Conservation (phyloP, 1,284 basidiomycete genomes). For the Boletus mariae region DNA sequence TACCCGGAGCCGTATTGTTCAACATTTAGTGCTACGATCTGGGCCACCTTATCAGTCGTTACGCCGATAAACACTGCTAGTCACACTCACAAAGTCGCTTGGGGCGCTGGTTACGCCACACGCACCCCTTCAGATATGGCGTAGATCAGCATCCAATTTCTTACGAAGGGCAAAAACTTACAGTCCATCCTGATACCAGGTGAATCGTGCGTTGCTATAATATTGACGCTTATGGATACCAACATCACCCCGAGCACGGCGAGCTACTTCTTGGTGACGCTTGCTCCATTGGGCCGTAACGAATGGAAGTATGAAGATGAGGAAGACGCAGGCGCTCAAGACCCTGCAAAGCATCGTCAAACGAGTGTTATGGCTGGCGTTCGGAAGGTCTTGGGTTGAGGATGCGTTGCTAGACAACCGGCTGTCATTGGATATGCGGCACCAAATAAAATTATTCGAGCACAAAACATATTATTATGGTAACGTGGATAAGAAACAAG, state of each 20-base stretch:
- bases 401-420: slow-evolving; percentile 18
- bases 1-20: slow-evolving; percentile 53
- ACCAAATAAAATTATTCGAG: not conserved
- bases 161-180: slow-evolving; percentile 31
- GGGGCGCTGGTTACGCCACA: slow-evolving; percentile 49
- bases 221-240: slow-evolving; percentile 36
- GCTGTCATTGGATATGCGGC: not conserved
- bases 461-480: not conserved
- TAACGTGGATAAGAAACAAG: slow-evolving; percentile 10
- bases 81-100: slow-evolving; percentile 48
- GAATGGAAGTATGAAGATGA: slow-evolving; percentile 37
- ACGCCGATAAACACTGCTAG: not conserved
- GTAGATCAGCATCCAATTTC: slow-evolving; percentile 2
- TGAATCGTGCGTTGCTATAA: slow-evolving; percentile 36
- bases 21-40: slow-evolving; percentile 45
- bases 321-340: slow-evolving; percentile 19
- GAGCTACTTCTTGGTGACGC: slow-evolving; percentile 44
- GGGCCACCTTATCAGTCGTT: slow-evolving; percentile 7
- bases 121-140: slow-evolving; percentile 41
- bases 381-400: not conserved
- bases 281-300: slow-evolving; percentile 35
- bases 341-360: slow-evolving; percentile 18
- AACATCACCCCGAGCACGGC: slow-evolving; percentile 39
- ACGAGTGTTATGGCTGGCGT: slow-evolving; percentile 22
- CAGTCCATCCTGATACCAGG: slow-evolving; percentile 57